Evolutionary conservation across 768 basidiomycete genomes (phyloP).

Genomic region (Calocybe cyanea): DNA sequence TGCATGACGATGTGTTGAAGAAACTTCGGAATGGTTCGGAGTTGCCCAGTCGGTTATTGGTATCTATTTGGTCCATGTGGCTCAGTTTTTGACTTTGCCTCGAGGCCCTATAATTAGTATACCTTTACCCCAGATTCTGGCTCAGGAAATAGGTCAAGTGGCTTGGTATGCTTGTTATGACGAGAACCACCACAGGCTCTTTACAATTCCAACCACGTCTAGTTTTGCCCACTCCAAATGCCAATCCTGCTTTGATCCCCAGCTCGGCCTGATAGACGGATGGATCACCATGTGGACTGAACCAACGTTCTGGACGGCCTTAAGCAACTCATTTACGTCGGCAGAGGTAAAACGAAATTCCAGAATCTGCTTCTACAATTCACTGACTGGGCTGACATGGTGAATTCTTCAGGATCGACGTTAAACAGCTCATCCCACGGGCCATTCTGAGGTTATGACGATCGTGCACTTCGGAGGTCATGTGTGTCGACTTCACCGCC

Average conservation of each 20-base stretch:
- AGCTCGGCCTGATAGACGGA: too few species aligned
- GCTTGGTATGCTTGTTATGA: background rate
- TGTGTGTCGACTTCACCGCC: background rate
- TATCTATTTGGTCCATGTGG: conserved; percentile 12
- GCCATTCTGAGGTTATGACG: background rate
- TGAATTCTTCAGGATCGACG: background rate
- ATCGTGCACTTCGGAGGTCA: conserved; percentile 6
- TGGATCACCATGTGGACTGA: too few species aligned
- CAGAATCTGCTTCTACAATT: too few species aligned
- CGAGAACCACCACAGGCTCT: background rate
- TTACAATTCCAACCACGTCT: background rate
- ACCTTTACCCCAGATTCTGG: background rate
- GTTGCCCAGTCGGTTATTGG: conserved; percentile 2
- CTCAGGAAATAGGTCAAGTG: background rate
- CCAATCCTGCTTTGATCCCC: background rate
- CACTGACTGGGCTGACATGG: background rate
- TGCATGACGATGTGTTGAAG: conserved; percentile 52
- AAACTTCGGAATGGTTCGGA: conserved; percentile 22
- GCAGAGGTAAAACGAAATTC: too few species aligned
- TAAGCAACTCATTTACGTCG: too few species aligned
- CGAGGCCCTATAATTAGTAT: too few species aligned
- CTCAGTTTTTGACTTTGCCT: background rate
- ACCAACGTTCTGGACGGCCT: too few species aligned
- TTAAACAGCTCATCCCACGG: background rate
- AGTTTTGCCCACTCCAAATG: background rate